Conservation (phyloP, 768 basidiomycete genomes). For the Mycena venus region DNA sequence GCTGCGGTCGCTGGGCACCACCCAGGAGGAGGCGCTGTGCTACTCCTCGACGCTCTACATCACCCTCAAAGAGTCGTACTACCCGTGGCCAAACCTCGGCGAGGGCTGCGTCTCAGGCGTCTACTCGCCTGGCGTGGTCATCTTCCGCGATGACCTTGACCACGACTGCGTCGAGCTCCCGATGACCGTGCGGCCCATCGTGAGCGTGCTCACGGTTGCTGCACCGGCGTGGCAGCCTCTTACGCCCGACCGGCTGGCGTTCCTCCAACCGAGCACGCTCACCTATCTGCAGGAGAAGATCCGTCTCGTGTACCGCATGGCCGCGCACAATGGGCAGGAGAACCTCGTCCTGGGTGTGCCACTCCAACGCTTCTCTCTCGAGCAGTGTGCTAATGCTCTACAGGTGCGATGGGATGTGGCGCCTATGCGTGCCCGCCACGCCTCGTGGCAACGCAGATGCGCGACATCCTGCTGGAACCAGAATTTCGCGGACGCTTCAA, state of each 20-base stretch:
- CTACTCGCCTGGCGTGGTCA: conserved; percentile 60
- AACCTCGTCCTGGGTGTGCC: conserved; percentile 54
- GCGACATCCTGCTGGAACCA: conserved; percentile 50
- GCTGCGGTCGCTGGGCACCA: conserved; percentile 1
- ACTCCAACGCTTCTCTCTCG: background rate
- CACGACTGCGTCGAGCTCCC: conserved; percentile 54
- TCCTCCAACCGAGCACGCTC: conserved; percentile 42
- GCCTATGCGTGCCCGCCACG: conserved; percentile 56
- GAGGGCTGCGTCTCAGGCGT: conserved; percentile 54
- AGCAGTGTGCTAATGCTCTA: no score
- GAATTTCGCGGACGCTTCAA: conserved; percentile 61
- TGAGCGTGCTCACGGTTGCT: conserved; percentile 62
- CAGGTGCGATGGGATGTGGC: conserved; percentile 62
- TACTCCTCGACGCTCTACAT: conserved; percentile 61
- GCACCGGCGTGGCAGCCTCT: conserved; percentile 51
- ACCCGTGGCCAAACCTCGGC: conserved; percentile 64
- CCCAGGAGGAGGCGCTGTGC: conserved; percentile 44
- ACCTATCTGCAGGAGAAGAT: conserved; percentile 58
- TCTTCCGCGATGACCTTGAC: conserved; percentile 62
- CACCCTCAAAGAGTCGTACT: conserved; percentile 55
- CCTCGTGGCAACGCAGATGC: conserved; percentile 59
- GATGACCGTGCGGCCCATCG: conserved; percentile 45
- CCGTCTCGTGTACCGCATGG: conserved; percentile 58
- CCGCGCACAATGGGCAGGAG: conserved; percentile 50
- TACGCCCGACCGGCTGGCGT: conserved; percentile 39